Percentiles rank a stretch among this genome's conserved stretches.
Conservation (phyloP, 2,329 filamentous ascomycete species). For the Cercospora sojina region DNA sequence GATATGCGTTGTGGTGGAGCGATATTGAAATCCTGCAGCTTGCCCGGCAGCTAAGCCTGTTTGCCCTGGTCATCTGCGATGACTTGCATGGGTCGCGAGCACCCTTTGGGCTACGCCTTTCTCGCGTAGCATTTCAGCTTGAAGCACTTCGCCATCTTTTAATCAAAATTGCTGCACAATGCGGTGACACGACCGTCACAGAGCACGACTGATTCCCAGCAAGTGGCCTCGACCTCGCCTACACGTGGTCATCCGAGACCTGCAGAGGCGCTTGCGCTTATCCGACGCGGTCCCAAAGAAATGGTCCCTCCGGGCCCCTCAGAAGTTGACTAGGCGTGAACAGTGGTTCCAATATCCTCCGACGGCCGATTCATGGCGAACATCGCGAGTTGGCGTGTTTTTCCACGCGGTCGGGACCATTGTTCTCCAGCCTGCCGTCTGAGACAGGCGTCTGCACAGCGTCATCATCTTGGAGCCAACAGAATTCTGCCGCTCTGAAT, state of each 20-base stretch:
- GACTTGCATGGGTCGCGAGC: slow-evolving; percentile 1
- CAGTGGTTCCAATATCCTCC: background rate
- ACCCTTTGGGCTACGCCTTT: background rate
- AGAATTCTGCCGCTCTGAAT: background rate
- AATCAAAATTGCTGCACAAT: background rate
- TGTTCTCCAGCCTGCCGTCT: background rate
- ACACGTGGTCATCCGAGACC: background rate
- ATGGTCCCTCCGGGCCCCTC: background rate
- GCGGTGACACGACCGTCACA: background rate
- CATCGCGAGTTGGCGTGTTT: background rate
- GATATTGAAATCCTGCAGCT: slow-evolving; percentile 6
- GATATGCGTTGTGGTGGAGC: slow-evolving; percentile 1
- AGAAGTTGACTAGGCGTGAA: background rate
- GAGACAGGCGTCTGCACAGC: background rate
- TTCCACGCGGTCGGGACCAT: background rate
- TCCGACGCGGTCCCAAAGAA: background rate
- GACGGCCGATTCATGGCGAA: background rate
- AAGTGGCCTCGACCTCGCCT: background rate
- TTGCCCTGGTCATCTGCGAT: background rate
- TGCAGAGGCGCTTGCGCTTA: background rate
- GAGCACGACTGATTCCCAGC: background rate
- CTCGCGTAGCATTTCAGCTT: background rate
- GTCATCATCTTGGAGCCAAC: background rate
- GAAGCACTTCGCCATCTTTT: background rate
- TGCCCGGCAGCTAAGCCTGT: background rate